Evolutionary conservation across 495 filamentous ascomycete genomes (phyloP), one percentile per base, ranked within the genome.

Genomic region (Daldinia loculata): DNA sequence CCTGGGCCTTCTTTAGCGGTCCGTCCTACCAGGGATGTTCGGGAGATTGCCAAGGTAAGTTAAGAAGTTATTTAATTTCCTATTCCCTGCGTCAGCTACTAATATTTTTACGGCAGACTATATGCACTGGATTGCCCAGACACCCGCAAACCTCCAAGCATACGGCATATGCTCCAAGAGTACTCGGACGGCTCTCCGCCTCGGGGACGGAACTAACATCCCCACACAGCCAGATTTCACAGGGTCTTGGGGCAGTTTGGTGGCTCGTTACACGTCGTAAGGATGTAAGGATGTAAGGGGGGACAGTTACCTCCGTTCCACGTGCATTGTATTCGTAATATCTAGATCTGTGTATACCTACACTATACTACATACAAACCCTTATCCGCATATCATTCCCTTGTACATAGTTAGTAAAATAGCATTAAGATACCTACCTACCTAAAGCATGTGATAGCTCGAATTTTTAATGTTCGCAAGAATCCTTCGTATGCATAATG

Each of bases 1-100:
- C 87, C 6, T 93, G 91, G 87, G 85, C 83, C n/a, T 93, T 92
- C 78, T 93, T 92, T 82, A 86, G 87, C 39, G 82, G 82, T 5
- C 80, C 80, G 6, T 69, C 69, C 9, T 66, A 77, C 38, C 72
- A 78, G 63, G 22, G 29, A 0, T 83, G 81, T 24, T 69, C 72
- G 60, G 76, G 77, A 14, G 43, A 75, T 63, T 83, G 81, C 27
- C 81, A 83, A 45, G 27, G 74, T 75, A 56, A 71, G 72, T 74
- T 43, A 3, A 66, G 53, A 56, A 56, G 15, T 4, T 9, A 48
- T 45, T 17, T 17, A 36, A 24, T 24, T 50, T 65, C 59, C 22
- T 36, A 38, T 15, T 45, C 41, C 11, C 4, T 51, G 64, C 6
- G 43, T 68, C 48, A 27, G 69, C 32, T 43, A 41, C 55, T 74